A percentile compares a stretch with the other conserved stretches of the same genome.
Evolutionary conservation across 495 filamentous ascomycete genomes (phyloP).

Genomic region (Aspergillus incahuasiensis): DNA sequence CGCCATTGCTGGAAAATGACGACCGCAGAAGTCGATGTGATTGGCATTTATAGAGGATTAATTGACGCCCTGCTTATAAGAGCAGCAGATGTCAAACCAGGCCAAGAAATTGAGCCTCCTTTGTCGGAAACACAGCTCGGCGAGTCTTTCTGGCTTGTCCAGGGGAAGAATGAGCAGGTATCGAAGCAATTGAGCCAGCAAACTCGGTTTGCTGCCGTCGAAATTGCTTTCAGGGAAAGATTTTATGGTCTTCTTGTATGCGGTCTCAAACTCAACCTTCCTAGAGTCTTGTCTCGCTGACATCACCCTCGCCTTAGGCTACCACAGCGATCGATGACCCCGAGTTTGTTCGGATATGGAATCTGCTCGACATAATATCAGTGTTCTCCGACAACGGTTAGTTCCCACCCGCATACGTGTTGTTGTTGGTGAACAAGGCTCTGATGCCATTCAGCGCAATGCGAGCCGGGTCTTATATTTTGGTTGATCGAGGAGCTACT

Average conservation of each 20-base stretch:
- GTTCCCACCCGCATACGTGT: constrained; percentile 13
- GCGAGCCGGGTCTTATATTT: constrained; percentile 77
- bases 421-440: background rate
- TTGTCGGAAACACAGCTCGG: constrained; percentile 53
- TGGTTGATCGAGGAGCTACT: constrained; percentile 92
- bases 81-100: constrained; percentile 61
- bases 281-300: no score
- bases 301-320: constrained; percentile 41
- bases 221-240: constrained; percentile 70
- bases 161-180: constrained; percentile 24
- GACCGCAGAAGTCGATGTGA: constrained; percentile 49
- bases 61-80: constrained; percentile 59
- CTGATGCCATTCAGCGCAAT: constrained; percentile 57
- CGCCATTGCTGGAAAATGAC: constrained; percentile 36
- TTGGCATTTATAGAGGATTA: constrained; percentile 49
- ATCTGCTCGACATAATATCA: constrained; percentile 83
- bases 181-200: constrained; percentile 31
- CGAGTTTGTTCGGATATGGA: constrained; percentile 78
- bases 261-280: no score
- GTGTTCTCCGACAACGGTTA: constrained; percentile 76
- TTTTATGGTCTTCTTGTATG: constrained; percentile 74
- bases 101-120: constrained; percentile 69
- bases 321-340: constrained; percentile 66
- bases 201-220: constrained; percentile 60
- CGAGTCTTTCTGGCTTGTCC: constrained; percentile 35